phyloP scores from a whole-genome alignment of 2,329 filamentous ascomycete genomes.

The Fusarium sp. region DNA sequence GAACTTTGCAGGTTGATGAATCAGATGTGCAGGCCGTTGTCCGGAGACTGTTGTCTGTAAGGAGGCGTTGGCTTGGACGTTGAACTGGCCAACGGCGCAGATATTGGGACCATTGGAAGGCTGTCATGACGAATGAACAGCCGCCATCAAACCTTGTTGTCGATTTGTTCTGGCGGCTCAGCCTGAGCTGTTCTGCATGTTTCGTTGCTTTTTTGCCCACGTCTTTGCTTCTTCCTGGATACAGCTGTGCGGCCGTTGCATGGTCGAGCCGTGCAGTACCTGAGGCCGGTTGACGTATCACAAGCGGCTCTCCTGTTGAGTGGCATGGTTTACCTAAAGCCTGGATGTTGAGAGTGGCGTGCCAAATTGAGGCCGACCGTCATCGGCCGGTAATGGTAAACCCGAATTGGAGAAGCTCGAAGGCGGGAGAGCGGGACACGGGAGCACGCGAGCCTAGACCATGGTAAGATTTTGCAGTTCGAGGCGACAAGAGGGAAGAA shows the following conservation, averaged over 20 bases:
- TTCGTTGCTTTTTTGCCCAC: conserved; percentile 10
- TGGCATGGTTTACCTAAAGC: conserved; percentile 22
- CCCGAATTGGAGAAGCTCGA: neutral
- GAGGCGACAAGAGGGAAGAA: conserved; percentile 9
- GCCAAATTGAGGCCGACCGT: conserved; percentile 18
- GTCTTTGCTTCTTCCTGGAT: conserved; percentile 5
- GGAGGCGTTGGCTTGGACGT: neutral
- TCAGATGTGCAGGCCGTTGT: neutral
- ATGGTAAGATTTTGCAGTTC: conserved; percentile 4
- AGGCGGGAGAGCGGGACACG: conserved; percentile 2
- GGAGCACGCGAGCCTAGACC: conserved; percentile 5
- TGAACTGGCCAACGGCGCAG: neutral
- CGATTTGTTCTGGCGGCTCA: conserved; percentile 2
- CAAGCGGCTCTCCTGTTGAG: conserved; percentile 9
- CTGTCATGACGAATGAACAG: neutral
- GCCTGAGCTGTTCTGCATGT: conserved; percentile 9
- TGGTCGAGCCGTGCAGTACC: neutral
- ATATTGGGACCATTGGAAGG: neutral
- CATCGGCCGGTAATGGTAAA: neutral
- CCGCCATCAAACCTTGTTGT: neutral
- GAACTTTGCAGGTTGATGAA: neutral
- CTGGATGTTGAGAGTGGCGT: conserved; percentile 20
- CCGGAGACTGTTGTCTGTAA: neutral
- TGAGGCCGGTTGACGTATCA: conserved; percentile 20
- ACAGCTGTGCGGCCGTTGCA: conserved; percentile 10